Evolutionary conservation across 2,329 filamentous ascomycete species (phyloP), one percentile per base, ranked within the genome.

Genomic region (Verticillium longisporum): DNA sequence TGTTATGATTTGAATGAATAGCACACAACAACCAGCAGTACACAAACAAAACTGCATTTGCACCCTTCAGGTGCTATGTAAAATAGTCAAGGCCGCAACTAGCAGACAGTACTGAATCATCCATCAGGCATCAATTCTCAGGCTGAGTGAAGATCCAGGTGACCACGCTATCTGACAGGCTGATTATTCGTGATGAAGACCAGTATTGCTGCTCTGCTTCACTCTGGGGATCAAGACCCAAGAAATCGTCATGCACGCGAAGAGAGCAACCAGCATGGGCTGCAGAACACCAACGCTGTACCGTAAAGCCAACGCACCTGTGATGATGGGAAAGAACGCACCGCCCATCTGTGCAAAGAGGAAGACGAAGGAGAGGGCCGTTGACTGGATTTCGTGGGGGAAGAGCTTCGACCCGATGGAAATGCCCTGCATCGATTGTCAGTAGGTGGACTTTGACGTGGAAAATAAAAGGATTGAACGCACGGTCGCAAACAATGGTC

Each of bases 401-500:
- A 86, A 84, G 0, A 85, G 69, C 62, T 79, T 83, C 0, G 81
- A 78, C 0, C 75, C 82, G 1, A 85, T 77, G 0, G 79, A 81
- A 37, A 87, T 80, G 2, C 80, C 81, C 80, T 83, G 31, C 4
- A 9, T 18, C 11, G 26, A 5, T 6, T 18, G 9, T 21, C 18
- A 55, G 26, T 9, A 4, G 1, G 38, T 1, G 33, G 15, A 15
- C 11, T 31, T 45, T n/a, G 26, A 31, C 55, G 6, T 41, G 18
- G 54, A 58, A 2, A 15, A 21, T 4, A 18, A 13, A 21, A 1
- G 26, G 14, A 11, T 4, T 26, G 1, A 3, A 70, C 77, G 64
- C 62, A 82, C 83, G 0, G 82, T 81, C 1, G 83, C 81, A 63
- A 87, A 87, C 26, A 85, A 77, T 0, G 83, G 84, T 0, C 84